Base-by-base conservation (phyloP, 495 filamentous ascomycete species). In the Daldinia loculata region DNA sequence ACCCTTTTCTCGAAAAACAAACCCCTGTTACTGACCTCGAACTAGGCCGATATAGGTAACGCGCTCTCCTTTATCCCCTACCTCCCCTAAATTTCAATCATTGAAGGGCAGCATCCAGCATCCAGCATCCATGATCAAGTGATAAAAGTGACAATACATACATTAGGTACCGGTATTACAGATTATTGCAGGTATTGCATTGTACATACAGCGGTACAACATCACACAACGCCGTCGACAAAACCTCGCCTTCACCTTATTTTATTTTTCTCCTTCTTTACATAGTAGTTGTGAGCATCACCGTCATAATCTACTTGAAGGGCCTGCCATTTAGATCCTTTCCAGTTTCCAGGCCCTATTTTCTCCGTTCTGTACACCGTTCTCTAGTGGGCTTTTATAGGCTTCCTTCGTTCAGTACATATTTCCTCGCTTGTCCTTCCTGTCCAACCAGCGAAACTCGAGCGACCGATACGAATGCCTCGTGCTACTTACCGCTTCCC, bases 41-140 rank as follows among this genome's bases (percentile, higher is more conserved):
- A 19, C 75, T 77, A 77, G 50, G 2, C 70, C 38, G 36, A 29
- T 69, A 39, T 38, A 68, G 74, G 75, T 55, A 76, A 72, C 27
- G 70, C 71, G 43, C 43, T 67, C 57, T 66, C 70, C 75, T 71
- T 77, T 77, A 75, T 74, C 61, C 72, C 72, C 69, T 71, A 68
- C 56, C 58, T 65, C 64, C 63, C 57, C 63, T 66, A 71, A 74
- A 70, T 67, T 61, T 74, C 71, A 17, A 53, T 56, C 51, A 43
- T 69, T 66, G 57, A 63, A 66, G 69, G 52, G 50, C 66, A 58
- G 43, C 52, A 45, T 36, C 24, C 24, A n/a, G n/a, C n/a, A n/a
- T n/a, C n/a, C n/a, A n/a, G n/a, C n/a, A n/a, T n/a, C 32, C 64
- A 45, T 38, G 27, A 62, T 45, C 51, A 67, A 60, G 58, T 56